Percentiles rank a stretch among this genome's conserved stretches.
Conservation (phyloP, 1,139 yeast genomes). For the Casaregolazyma suthepensis region DNA sequence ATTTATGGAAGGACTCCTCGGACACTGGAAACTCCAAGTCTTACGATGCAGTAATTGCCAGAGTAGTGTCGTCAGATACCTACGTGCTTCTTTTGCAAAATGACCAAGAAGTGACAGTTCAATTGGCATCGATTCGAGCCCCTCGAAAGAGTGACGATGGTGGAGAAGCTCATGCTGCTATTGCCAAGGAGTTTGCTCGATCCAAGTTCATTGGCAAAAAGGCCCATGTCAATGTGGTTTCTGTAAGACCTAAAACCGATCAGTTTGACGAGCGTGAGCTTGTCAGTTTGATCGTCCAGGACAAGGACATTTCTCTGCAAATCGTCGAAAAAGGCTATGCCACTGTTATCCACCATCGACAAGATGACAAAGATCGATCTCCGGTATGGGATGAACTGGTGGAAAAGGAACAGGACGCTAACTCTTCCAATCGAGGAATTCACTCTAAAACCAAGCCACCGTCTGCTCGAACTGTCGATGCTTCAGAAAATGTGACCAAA, state of each 20-base stretch:
- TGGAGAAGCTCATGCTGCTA: constrained; percentile 52
- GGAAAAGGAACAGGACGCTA: constrained; percentile 63
- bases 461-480: constrained; percentile 64
- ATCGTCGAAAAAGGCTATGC: constrained; percentile 66
- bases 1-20: constrained; percentile 48
- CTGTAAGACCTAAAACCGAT: constrained; percentile 58
- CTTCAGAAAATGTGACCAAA: constrained; percentile 65
- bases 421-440: constrained; percentile 54
- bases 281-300: constrained; percentile 50
- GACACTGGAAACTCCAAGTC: constrained; percentile 30
- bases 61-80: constrained; percentile 67
- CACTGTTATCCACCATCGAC: constrained; percentile 70
- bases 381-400: constrained; percentile 71
- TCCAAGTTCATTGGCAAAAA: constrained; percentile 62
- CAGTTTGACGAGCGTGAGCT: constrained; percentile 61
- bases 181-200: constrained; percentile 71
- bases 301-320: constrained; percentile 54
- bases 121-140: constrained; percentile 65
- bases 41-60: constrained; percentile 50
- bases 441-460: constrained; percentile 54
- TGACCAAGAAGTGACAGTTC: constrained; percentile 45
- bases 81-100: constrained; percentile 45
- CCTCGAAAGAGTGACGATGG: constrained; percentile 61
- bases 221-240: constrained; percentile 56
- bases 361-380: constrained; percentile 63